Conservation (phyloP, 2,329 filamentous ascomycete species). For the Aspergillus candidus region DNA sequence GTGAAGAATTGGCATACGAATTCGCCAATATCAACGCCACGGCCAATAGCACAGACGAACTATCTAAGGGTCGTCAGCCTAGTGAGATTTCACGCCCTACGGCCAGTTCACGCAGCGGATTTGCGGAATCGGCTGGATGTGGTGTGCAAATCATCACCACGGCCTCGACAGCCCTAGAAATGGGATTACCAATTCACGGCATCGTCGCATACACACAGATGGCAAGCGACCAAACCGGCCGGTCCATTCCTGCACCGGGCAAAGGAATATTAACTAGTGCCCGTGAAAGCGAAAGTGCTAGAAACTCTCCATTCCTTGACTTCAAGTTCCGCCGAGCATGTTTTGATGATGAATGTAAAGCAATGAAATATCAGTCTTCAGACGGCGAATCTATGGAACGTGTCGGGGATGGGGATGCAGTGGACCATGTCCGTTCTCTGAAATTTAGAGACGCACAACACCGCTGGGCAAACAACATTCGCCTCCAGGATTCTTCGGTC, state of each 20-base stretch:
- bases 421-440: slow-evolving; percentile 25
- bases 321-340: slow-evolving; percentile 91
- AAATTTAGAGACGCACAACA: slow-evolving; percentile 79
- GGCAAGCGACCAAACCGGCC: slow-evolving; percentile 94
- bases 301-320: slow-evolving; percentile 84
- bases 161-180: slow-evolving; percentile 6
- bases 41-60: slow-evolving; percentile 90
- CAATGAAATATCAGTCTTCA: slow-evolving; percentile 17
- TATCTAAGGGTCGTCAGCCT: slow-evolving; percentile 84
- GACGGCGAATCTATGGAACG: neutral
- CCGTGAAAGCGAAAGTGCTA: slow-evolving; percentile 76
- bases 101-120: slow-evolving; percentile 88
- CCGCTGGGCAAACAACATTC: slow-evolving; percentile 93
- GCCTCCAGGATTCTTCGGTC: slow-evolving; percentile 84
- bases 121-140: slow-evolving; percentile 96
- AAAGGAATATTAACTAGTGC: slow-evolving; percentile 79
- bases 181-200: slow-evolving; percentile 62
- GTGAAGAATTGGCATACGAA: slow-evolving; percentile 95
- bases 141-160: slow-evolving; percentile 73
- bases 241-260: slow-evolving; percentile 88
- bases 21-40: slow-evolving; percentile 99
- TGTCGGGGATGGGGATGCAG: neutral
- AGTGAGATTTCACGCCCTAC: slow-evolving; percentile 94
- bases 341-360: slow-evolving; percentile 90
- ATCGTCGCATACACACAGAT: slow-evolving; percentile 85